A percentile compares a stretch with the other conserved stretches of the same genome.
phyloP scores from a whole-genome alignment of 2,329 filamentous ascomycete genomes.

The Alternaria arbusti region DNA sequence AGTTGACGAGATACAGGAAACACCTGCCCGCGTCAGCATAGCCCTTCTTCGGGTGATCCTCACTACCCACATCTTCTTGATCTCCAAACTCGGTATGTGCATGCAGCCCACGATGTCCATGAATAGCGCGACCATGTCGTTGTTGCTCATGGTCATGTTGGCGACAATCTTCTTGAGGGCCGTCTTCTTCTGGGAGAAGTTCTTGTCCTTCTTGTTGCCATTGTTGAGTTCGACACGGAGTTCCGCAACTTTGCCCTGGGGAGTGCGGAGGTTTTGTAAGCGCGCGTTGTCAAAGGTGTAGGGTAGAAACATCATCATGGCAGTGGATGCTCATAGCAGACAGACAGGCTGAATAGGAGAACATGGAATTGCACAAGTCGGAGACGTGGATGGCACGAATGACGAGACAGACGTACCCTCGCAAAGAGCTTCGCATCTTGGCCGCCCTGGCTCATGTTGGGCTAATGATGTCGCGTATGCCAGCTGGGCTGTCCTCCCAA shows the following conservation, averaged over 20 bases:
- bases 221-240: slow-evolving; percentile 91
- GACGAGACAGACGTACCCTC: slow-evolving; percentile 69
- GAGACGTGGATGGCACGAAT: slow-evolving; percentile 26
- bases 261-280: slow-evolving; percentile 57
- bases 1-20: slow-evolving; percentile 97
- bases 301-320: slow-evolving; percentile 50
- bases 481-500: slow-evolving; percentile 23
- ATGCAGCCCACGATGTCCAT: slow-evolving; percentile 95
- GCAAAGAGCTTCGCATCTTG: slow-evolving; percentile 99
- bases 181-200: slow-evolving; percentile 92
- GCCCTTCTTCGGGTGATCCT: background rate
- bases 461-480: slow-evolving; percentile 31
- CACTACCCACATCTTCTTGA: slow-evolving; percentile 92
- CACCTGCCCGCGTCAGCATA: slow-evolving; percentile 69
- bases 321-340: background rate
- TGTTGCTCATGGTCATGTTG: slow-evolving; percentile 99
- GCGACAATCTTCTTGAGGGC: slow-evolving; percentile 99
- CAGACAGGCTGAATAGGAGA: slow-evolving; percentile 1
- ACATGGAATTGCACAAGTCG: slow-evolving; percentile 6
- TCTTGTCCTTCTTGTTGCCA: slow-evolving; percentile 98
- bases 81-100: slow-evolving; percentile 91
- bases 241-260: slow-evolving; percentile 98
- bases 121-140: slow-evolving; percentile 97
- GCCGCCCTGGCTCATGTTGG: slow-evolving; percentile 69
- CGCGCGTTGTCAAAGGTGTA: slow-evolving; percentile 49